A percentile compares a stretch with the other conserved stretches of the same genome.
Evolutionary conservation across 257 asterid genomes (phyloP).

Genomic region (Fraxinus cuspidata): DNA sequence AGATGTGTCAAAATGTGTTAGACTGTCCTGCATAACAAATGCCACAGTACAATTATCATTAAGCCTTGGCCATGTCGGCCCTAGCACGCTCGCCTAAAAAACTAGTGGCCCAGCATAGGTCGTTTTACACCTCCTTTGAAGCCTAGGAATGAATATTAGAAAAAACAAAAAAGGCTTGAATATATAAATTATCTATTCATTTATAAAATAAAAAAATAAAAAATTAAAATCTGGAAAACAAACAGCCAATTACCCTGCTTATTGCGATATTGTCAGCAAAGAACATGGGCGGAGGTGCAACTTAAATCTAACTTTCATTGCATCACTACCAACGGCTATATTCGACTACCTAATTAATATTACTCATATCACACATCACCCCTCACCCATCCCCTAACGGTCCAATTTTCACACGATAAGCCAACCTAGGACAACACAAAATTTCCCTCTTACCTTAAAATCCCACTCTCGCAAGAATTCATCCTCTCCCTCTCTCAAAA

Average conservation of each 20-base stretch:
- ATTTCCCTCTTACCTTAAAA: slow-evolving; percentile 25
- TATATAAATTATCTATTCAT: background rate
- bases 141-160: background rate
- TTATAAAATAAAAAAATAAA: background rate
- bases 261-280: slow-evolving; percentile 10
- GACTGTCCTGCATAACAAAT: too few relatives aligned
- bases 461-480: slow-evolving; percentile 7
- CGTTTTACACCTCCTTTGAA: background rate
- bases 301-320: background rate
- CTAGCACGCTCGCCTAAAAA: too few relatives aligned
- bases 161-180: background rate
- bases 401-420: slow-evolving; percentile 33
- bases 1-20: too few relatives aligned
- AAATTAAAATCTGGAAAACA: background rate
- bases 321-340: slow-evolving; percentile 57
- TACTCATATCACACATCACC: slow-evolving; percentile 28
- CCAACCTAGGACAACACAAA: background rate
- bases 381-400: slow-evolving; percentile 46
- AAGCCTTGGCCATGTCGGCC: too few relatives aligned
- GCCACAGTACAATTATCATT: too few relatives aligned
- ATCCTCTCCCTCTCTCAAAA: slow-evolving; percentile 17
- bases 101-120: too few relatives aligned
- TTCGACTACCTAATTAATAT: slow-evolving; percentile 23
- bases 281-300: slow-evolving; percentile 22
- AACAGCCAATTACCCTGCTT: background rate